These are phyloP conservation scores for Saxophila tyrrhenica DNA, from an alignment of 495 filamentous ascomycete genomes.

Conservation along the genomic window DNA sequence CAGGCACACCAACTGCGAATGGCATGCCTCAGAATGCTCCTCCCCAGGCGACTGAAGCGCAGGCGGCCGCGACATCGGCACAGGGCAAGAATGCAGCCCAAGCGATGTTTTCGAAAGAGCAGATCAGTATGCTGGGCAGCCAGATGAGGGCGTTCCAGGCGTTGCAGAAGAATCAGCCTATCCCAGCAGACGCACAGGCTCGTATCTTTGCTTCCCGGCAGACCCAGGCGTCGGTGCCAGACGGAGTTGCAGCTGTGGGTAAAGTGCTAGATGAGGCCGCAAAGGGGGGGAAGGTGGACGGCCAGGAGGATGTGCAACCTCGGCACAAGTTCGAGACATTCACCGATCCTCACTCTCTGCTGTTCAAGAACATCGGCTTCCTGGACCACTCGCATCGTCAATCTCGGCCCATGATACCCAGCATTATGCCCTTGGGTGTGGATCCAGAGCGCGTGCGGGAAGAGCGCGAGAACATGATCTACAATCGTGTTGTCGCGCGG, in stretches of 20 bases:
- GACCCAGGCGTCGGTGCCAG: constrained; percentile 46
- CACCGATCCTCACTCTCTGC: constrained; percentile 52
- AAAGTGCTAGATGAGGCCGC: constrained; percentile 40
- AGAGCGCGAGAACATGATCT: constrained; percentile 75
- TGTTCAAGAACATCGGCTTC: constrained; percentile 57
- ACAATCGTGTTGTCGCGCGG: constrained; percentile 76
- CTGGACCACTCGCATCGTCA: constrained; percentile 60
- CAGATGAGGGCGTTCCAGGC: constrained; percentile 78
- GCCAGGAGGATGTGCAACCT: constrained; percentile 24
- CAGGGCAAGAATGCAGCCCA: constrained; percentile 12
- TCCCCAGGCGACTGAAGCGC: constrained; percentile 1
- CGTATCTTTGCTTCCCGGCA: constrained; percentile 64
- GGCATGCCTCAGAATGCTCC: neutral
- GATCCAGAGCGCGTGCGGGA: constrained; percentile 70
- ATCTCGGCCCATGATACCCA: constrained; percentile 66
- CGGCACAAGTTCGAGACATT: constrained; percentile 47
- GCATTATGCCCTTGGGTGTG: constrained; percentile 78
- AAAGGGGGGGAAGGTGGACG: constrained; percentile 23
- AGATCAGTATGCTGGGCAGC: constrained; percentile 56
- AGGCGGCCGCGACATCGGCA: constrained; percentile 17
- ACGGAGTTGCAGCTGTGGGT: constrained; percentile 43
- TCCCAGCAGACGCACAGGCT: constrained; percentile 62
- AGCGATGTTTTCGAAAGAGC: constrained; percentile 55
- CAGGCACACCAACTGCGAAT: neutral
- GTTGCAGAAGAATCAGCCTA: constrained; percentile 65